Percentiles rank a stretch among this genome's conserved stretches.
These are phyloP conservation scores for Coemansia sp. DNA, from an alignment of 192 early-diverging fungal species.

Conservation along the genomic window DNA sequence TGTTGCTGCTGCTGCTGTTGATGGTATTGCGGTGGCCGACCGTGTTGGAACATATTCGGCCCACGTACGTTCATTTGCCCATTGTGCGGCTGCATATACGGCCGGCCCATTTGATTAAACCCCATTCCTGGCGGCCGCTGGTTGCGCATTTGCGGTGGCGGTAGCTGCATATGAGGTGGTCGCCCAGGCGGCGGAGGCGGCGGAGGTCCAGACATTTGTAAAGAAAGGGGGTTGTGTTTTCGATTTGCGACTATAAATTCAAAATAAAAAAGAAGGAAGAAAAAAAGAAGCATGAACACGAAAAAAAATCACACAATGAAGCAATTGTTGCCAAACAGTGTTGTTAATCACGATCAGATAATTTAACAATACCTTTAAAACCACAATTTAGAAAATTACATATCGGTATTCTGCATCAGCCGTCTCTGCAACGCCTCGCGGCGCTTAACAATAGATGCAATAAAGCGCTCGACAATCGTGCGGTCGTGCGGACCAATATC, in stretches of 20 bases:
- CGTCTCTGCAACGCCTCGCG: slow-evolving; percentile 40
- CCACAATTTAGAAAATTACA: too few species aligned
- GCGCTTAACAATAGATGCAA: slow-evolving; percentile 49
- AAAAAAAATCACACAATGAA: too few species aligned
- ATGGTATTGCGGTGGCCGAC: background rate
- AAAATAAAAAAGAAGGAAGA: too few species aligned
- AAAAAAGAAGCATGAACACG: too few species aligned
- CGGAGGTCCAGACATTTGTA: slow-evolving; percentile 20
- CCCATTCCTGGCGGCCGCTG: slow-evolving; percentile 16
- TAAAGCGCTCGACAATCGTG: slow-evolving; percentile 49
- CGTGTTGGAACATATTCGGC: slow-evolving; percentile 4
- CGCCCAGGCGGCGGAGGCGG: slow-evolving; percentile 19
- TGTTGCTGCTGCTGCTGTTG: slow-evolving; percentile 3
- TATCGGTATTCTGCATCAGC: slow-evolving; percentile 17
- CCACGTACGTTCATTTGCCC: slow-evolving; percentile 31
- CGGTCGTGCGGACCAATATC: slow-evolving; percentile 42
- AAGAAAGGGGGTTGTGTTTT: too few species aligned
- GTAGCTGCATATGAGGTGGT: slow-evolving; percentile 9
- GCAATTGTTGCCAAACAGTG: too few species aligned
- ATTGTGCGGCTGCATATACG: slow-evolving; percentile 13
- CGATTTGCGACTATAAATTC: too few species aligned
- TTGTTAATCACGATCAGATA: too few species aligned
- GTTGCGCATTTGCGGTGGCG: slow-evolving; percentile 8
- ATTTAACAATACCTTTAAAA: too few species aligned
- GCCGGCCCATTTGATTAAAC: slow-evolving; percentile 19